Conservation (phyloP, 2,329 filamentous ascomycete genomes). For the Pestalotiopsis sp. region DNA sequence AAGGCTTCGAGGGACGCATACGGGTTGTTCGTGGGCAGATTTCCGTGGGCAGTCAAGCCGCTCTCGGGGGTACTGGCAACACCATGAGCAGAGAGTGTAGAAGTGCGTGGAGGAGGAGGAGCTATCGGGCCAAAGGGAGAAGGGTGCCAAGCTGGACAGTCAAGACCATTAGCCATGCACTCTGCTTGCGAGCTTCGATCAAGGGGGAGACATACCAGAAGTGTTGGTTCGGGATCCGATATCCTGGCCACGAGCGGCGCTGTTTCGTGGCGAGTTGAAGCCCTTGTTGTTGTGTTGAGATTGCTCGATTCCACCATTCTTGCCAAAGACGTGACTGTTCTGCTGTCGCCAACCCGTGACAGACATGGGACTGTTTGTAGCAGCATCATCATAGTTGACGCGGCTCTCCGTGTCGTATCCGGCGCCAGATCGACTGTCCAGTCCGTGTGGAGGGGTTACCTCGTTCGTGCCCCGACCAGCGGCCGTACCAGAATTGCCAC, state of each 20-base stretch:
- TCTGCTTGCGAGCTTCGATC: background rate
- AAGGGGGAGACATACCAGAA: background rate
- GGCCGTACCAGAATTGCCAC: background rate
- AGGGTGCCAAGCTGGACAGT: constrained; percentile 21
- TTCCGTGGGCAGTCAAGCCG: background rate
- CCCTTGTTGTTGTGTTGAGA: background rate
- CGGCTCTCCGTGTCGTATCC: background rate
- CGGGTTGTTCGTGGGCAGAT: constrained; percentile 23
- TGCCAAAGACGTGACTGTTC: constrained; percentile 2
- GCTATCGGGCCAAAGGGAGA: constrained; percentile 35
- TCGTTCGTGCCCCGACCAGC: background rate
- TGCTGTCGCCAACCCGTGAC: background rate
- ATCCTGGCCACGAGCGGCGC: background rate
- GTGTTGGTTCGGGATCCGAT: background rate
- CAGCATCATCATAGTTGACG: background rate
- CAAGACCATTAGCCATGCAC: background rate
- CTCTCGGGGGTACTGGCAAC: background rate
- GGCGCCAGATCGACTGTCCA: background rate
- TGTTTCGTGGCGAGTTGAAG: background rate
- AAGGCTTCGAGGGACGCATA: constrained; percentile 28
- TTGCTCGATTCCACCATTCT: background rate
- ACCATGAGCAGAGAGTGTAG: background rate
- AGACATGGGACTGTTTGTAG: background rate
- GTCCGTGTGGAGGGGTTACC: background rate
- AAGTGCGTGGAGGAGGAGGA: constrained; percentile 24